Evolutionary conservation across 2,329 filamentous ascomycete genomes (phyloP), one percentile per base, ranked within the genome.

Genomic region (Fusarium sp.): DNA sequence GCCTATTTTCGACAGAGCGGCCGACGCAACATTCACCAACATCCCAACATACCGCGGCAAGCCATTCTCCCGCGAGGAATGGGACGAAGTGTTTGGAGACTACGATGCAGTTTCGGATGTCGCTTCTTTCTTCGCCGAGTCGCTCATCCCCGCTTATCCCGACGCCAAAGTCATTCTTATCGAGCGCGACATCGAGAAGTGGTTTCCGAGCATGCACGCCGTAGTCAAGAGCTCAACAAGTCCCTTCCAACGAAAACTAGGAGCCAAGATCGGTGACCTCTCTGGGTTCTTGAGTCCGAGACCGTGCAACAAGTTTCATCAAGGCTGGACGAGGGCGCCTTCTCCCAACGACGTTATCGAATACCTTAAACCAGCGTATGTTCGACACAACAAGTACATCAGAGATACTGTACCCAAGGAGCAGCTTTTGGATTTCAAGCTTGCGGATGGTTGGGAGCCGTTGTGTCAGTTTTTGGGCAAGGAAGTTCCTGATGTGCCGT

Each of bases 401-500:
- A 69, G 77, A 11, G 73, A 75, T 1, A 68, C 72, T 6, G 77
- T 79, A 2, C 67, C 78, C 0, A n/a, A 26, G 1, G 75, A 75
- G 2, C 70, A 68, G 48, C 67, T 83, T 17, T 64, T 83, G n/a
- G 77, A 82, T 26, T 82, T 73, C 24, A 68, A 75, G 26, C 54
- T 81, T 6, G 59, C 63, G 5, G 74, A 79, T 17, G 82, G 80
- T 3, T 83, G 82, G 81, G 75, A 69, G 31, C 79, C 82, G 3
- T 49, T 84, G 11, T 83, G 82, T 26, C 45, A 63, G 6, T 83
- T 84, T 28, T 44, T 84, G 20, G 80, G 78, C 0, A 82, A 81
- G 64, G 35, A 79, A 2, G 58, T 80, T 13, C 82, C 81, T 0
- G 59, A 72, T 4, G 70, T 68, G 5, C 69, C 69, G n/a, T 81